These are phyloP conservation scores for Dictyostelium firmibasis DNA, from an alignment of 78 protist genomes.

Conservation along the genomic window DNA sequence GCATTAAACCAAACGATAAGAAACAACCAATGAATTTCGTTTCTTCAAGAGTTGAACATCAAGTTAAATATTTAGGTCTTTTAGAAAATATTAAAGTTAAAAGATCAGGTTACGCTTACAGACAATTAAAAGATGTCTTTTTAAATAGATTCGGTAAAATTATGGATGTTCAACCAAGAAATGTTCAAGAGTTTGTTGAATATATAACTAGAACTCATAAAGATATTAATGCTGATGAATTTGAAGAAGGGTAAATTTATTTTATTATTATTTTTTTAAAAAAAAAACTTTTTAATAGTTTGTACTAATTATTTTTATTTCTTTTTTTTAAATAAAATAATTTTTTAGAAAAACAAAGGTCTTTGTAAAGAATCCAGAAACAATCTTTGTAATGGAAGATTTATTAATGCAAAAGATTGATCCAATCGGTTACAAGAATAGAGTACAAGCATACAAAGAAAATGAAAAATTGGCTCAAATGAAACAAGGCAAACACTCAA, in stretches of 20 bases:
- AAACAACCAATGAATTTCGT: slow-evolving; percentile 68
- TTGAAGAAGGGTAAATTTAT: slow-evolving; percentile 55
- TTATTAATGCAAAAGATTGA: slow-evolving; percentile 78
- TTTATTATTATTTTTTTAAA: too few species aligned
- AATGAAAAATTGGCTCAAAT: slow-evolving; percentile 75
- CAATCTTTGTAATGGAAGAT: slow-evolving; percentile 82
- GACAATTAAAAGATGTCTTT: slow-evolving; percentile 75
- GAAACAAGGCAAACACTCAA: slow-evolving; percentile 50
- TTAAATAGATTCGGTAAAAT: slow-evolving; percentile 75
- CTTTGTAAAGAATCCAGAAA: slow-evolving; percentile 80
- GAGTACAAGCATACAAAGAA: slow-evolving; percentile 74
- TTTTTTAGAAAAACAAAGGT: slow-evolving; percentile 65
- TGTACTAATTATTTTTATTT: neutral
- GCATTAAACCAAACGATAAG: slow-evolving; percentile 93
- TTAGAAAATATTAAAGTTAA: slow-evolving; percentile 93
- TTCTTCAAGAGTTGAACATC: slow-evolving; percentile 78
- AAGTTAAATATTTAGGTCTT: slow-evolving; percentile 92
- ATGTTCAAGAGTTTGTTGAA: slow-evolving; percentile 64
- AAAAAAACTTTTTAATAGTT: too few species aligned
- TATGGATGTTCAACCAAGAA: slow-evolving; percentile 40
- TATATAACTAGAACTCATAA: neutral
- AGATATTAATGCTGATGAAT: slow-evolving; percentile 65
- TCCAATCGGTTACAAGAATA: slow-evolving; percentile 81
- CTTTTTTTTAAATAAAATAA: neutral
- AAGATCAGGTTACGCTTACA: slow-evolving; percentile 96